Conservation (phyloP, 2,329 filamentous ascomycete species). For the Cadophora gregata region DNA sequence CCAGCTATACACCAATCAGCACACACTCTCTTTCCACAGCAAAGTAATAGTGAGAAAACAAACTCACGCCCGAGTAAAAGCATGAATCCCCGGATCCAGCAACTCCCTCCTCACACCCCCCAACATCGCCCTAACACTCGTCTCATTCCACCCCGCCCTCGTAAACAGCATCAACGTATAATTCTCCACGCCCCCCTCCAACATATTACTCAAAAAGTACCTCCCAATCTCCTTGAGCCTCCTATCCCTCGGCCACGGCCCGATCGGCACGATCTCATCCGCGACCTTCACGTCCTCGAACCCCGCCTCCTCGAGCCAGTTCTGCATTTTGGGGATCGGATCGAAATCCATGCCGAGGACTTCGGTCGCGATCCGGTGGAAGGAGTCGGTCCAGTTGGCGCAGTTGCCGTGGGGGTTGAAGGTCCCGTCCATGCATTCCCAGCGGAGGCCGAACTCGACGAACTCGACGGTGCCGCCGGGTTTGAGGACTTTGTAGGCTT, state of each 20-base stretch:
- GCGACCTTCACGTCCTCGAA: conserved; percentile 48
- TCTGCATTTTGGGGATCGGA: conserved; percentile 33
- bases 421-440: conserved; percentile 32
- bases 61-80: conserved; percentile 32
- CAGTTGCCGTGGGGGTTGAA: conserved; percentile 25
- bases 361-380: conserved; percentile 21
- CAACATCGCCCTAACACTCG: conserved; percentile 32
- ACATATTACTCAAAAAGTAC: conserved; percentile 34
- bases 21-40: neutral
- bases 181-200: conserved; percentile 35
- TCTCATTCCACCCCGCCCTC: conserved; percentile 32
- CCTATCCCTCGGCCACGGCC: conserved; percentile 44
- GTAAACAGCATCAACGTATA: conserved; percentile 34
- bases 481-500: conserved; percentile 49
- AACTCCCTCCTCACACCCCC: conserved; percentile 32
- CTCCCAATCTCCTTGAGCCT: conserved; percentile 42
- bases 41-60: neutral
- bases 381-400: conserved; percentile 25
- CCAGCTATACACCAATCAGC: conserved; percentile 9
- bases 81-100: conserved; percentile 32
- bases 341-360: conserved; percentile 31
- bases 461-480: conserved; percentile 36
- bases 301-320: conserved; percentile 45
- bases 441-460: conserved; percentile 28
- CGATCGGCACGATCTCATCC: conserved; percentile 34